Conservation (phyloP, 2,329 filamentous ascomycete species). For the Fusarium brachygibbosum region DNA sequence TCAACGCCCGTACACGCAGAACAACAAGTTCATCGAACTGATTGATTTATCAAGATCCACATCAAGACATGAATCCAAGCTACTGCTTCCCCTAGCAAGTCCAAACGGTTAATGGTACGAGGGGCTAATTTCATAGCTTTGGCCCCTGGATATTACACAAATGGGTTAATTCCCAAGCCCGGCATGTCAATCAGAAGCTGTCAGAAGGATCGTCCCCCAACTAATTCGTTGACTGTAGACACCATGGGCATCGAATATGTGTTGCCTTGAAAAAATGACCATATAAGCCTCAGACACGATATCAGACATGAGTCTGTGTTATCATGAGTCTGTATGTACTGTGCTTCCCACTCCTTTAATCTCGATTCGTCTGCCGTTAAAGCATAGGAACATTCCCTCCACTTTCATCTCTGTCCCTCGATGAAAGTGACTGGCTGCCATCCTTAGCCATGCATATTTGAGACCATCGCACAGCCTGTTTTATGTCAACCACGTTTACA, state of each 20-base stretch:
- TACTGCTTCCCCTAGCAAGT: not conserved
- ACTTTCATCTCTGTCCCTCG: not conserved
- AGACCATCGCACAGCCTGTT: not conserved
- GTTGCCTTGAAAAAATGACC: not conserved
- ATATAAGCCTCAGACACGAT: not conserved
- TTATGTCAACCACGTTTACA: not conserved
- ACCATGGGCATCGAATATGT: not conserved
- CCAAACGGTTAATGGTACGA: not conserved
- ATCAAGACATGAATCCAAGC: conserved; percentile 11
- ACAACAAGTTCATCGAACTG: conserved; percentile 15
- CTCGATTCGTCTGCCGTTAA: not conserved
- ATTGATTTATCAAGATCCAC: conserved; percentile 13
- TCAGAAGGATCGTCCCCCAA: conserved; percentile 11
- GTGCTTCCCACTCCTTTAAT: not conserved
- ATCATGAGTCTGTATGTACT: not conserved
- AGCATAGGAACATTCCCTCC: not conserved
- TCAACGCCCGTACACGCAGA: conserved; percentile 1
- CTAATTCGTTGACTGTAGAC: conserved; percentile 16
- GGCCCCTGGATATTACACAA: conserved; percentile 15
- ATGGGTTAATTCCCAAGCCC: conserved; percentile 7
- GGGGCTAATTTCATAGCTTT: conserved; percentile 12
- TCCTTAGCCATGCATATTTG: not conserved
- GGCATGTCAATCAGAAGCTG: conserved; percentile 4
- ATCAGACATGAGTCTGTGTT: not conserved
- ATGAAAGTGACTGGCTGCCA: not conserved